Conservation (phyloP, 108 stramenopile species). For the Cylindrotheca closterium region DNA sequence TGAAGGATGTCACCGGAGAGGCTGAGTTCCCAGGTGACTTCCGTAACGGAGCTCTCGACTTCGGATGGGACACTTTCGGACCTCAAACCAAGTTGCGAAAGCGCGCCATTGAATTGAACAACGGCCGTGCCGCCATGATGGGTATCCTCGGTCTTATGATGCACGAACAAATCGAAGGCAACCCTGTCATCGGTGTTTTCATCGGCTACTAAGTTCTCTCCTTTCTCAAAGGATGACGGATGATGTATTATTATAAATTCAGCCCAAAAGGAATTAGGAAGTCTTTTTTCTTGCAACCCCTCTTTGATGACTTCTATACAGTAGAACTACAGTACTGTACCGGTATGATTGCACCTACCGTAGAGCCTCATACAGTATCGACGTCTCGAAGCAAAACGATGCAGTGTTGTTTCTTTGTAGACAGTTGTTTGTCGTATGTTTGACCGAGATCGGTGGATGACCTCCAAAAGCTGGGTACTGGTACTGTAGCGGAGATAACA, state of each 20-base stretch:
- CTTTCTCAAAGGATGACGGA: background rate
- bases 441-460: no score
- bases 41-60: constrained; percentile 76
- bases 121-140: constrained; percentile 87
- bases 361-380: no score
- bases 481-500: no score
- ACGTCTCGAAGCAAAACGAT: no score
- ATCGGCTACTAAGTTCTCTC: constrained; percentile 17
- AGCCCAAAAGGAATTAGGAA: background rate
- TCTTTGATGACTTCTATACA: background rate
- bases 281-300: background rate
- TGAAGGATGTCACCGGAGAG: constrained; percentile 59
- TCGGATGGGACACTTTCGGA: constrained; percentile 73
- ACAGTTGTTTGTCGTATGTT: no score
- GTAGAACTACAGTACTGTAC: background rate
- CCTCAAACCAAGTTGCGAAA: constrained; percentile 64
- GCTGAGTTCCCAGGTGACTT: constrained; percentile 73
- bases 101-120: constrained; percentile 89
- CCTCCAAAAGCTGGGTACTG: no score
- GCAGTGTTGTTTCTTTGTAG: no score
- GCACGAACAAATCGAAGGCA: constrained; percentile 74
- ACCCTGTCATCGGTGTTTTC: constrained; percentile 40
- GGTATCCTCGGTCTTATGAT: constrained; percentile 88
- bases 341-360: no score
- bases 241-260: background rate